A percentile compares a stretch with the other conserved stretches of the same genome.
These are phyloP conservation scores for Carallia pectinifolia DNA, from an alignment of 345 rosid species.

Conservation along the genomic window DNA sequence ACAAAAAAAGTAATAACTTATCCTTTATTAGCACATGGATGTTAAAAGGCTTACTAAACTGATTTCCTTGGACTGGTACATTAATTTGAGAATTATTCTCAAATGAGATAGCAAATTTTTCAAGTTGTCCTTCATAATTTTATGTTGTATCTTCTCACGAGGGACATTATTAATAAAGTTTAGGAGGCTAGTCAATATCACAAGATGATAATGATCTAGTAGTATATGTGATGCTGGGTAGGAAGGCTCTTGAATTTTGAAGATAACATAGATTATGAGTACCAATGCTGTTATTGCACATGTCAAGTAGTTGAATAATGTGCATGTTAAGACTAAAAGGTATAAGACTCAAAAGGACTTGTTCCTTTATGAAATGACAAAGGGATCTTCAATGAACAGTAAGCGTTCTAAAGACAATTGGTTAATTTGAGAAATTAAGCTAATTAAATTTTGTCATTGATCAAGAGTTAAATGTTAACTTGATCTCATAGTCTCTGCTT, in stretches of 20 bases:
- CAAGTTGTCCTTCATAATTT: too few relatives aligned
- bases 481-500: background rate
- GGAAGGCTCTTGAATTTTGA: background rate
- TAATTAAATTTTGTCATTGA: background rate
- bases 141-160: background rate
- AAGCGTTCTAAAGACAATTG: background rate
- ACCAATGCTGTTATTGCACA: too few relatives aligned
- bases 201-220: background rate
- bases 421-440: background rate
- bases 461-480: background rate
- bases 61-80: too few relatives aligned
- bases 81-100: too few relatives aligned
- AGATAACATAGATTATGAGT: too few relatives aligned
- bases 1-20: too few relatives aligned
- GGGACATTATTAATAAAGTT: background rate
- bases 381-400: background rate
- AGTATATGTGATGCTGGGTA: background rate
- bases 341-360: background rate
- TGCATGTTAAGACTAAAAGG: background rate
- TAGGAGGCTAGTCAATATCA: background rate
- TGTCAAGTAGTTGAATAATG: too few relatives aligned
- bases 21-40: too few relatives aligned
- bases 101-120: too few relatives aligned
- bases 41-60: too few relatives aligned
- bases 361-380: background rate